Evolutionary conservation across 2,329 filamentous ascomycete species (phyloP).

Genomic region (Ophiostoma quercus): DNA sequence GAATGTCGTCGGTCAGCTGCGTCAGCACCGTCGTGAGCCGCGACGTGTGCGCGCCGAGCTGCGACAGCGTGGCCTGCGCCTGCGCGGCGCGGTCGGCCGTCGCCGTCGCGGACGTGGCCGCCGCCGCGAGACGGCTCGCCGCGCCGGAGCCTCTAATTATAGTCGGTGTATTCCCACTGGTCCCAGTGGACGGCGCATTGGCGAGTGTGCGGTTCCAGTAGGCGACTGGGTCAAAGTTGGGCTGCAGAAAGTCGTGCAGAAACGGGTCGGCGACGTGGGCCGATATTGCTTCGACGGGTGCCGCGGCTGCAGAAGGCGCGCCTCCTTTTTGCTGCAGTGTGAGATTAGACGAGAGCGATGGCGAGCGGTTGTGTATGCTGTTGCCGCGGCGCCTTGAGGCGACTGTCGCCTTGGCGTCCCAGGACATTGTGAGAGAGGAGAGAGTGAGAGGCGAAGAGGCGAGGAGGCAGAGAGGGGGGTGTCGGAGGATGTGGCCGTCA

Average conservation of each 20-base stretch:
- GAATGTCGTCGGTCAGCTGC: conserved; percentile 87
- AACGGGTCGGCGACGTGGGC: conserved; percentile 65
- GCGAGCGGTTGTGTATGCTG: conserved; percentile 39
- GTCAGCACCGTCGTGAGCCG: conserved; percentile 76
- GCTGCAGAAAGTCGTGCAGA: conserved; percentile 67
- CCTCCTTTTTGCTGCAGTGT: conserved; percentile 37
- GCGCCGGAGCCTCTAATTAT: conserved; percentile 13
- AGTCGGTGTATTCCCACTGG: no score
- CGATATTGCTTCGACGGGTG: conserved; percentile 42
- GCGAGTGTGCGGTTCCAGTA: conserved; percentile 80
- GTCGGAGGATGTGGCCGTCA: background rate
- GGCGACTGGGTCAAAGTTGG: conserved; percentile 78
- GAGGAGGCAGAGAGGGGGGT: no score
- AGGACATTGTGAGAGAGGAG: conserved; percentile 34
- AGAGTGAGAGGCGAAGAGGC: background rate
- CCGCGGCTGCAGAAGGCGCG: background rate
- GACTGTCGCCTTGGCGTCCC: conserved; percentile 36
- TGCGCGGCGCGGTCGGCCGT: conserved; percentile 59
- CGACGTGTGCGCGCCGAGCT: conserved; percentile 82
- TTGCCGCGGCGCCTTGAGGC: conserved; percentile 42
- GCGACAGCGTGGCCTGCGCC: conserved; percentile 77
- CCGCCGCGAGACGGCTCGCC: conserved; percentile 21
- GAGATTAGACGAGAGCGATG: conserved; percentile 35
- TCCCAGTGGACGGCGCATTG: conserved; percentile 38
- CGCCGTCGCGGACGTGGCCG: conserved; percentile 26